These are phyloP conservation scores for Pichiaceae sp. DNA, from an alignment of 1,139 yeast genomes.

Conservation along the genomic window DNA sequence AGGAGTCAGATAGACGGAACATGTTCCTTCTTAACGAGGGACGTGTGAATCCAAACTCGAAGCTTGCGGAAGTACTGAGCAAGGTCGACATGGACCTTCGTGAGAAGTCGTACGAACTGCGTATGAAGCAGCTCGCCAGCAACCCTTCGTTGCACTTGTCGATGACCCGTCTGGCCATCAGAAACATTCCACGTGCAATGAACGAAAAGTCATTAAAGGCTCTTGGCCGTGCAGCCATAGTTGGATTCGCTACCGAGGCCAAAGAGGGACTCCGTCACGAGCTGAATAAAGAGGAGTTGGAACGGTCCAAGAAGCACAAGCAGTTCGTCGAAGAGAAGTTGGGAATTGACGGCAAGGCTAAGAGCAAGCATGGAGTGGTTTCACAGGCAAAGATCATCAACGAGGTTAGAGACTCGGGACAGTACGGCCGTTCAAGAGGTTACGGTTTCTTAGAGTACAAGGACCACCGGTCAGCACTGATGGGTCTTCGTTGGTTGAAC, in stretches of 20 bases:
- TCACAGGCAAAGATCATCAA: constrained; percentile 87
- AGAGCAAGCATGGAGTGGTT: constrained; percentile 68
- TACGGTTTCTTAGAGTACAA: constrained; percentile 92
- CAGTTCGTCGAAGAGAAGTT: constrained; percentile 21
- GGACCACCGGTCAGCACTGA: constrained; percentile 87
- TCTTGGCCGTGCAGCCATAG: constrained; percentile 89
- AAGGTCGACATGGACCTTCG: constrained; percentile 77
- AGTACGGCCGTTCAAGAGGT: constrained; percentile 88
- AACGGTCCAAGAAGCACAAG: constrained; percentile 66
- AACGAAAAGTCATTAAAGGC: constrained; percentile 83
- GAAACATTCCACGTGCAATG: constrained; percentile 92
- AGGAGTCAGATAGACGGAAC: constrained; percentile 76
- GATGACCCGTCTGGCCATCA: constrained; percentile 84
- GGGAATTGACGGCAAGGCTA: constrained; percentile 40
- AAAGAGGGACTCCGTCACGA: constrained; percentile 71
- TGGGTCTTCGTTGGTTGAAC: constrained; percentile 96
- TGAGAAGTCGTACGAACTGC: constrained; percentile 75
- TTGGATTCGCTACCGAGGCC: constrained; percentile 91
- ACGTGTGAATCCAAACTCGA: constrained; percentile 73
- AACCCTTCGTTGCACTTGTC: constrained; percentile 89
- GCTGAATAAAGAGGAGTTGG: constrained; percentile 79
- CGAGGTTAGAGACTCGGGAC: constrained; percentile 87
- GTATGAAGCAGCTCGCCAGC: constrained; percentile 85
- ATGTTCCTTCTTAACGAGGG: constrained; percentile 89
- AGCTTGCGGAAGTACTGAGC: constrained; percentile 61